Base-by-base conservation (phyloP, 2,329 filamentous ascomycete genomes). In the Ceratocystiopsis sp. region DNA sequence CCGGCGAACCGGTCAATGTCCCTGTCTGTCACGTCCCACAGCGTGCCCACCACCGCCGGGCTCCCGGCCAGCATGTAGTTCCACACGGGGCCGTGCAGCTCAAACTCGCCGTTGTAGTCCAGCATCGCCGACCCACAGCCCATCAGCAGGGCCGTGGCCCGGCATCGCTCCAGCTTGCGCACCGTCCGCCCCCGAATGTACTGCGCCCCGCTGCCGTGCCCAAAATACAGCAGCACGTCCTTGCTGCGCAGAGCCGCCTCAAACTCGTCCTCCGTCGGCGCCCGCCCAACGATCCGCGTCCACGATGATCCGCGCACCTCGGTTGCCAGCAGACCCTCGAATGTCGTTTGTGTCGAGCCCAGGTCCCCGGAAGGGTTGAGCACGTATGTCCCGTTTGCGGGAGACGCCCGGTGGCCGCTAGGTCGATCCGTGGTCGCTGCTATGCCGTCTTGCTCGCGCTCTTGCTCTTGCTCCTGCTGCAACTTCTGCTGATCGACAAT, bases 1-100 rank as follows among this genome's bases (percentile, higher is more conserved):
- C 80, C 76, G 0, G 87, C 83, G 59, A 94, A 93, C 16, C 87
- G 81, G 63, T 98, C 93, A 58, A 95, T 94, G 59, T 98, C 91
- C 54, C 84, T 84, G 58, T 98, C 91, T 11, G 91, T 98, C 41
- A 98, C 91, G 59, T 98, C 91, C 91, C 91, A 98, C 35, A 98
- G 67, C 15, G 87, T 95, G 38, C 86, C 91, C 2, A 96, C 78
- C 11, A 96, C 75, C 0, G 89, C 86, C 4, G 85, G 86, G 52
- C 73, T 77, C 1, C 85, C 89, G 0, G 86, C 87, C 51, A 89
- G 78, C 61, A 98, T 78, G 62, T 96, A 96, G 53, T 87, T 86
- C 63, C 87, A 78, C 19, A 91, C 83, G 44, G 89, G 85, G 1
- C 91, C 89, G 52, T 83, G 80, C n/a, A 82, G 79, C 59, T 96